Evolutionary conservation across 192 early-diverging fungal species (phyloP).

Genomic region (Dispira parvispora): DNA sequence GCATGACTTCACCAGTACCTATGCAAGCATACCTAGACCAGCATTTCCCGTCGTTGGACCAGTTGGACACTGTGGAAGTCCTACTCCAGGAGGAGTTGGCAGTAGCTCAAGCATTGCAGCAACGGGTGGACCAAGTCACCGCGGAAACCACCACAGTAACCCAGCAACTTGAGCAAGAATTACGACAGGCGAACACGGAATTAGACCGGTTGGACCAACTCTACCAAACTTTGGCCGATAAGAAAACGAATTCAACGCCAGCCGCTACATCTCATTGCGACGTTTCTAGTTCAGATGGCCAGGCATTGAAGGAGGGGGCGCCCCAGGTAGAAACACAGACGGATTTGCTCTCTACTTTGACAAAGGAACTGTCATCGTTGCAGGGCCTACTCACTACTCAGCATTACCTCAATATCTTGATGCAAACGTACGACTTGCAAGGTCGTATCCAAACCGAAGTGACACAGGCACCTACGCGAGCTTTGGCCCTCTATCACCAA

Average conservation of each 20-base stretch:
- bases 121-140: not conserved
- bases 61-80: not conserved
- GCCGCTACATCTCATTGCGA: no score
- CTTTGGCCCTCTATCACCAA: not conserved
- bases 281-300: no score
- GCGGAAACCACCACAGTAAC: not conserved
- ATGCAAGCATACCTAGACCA: not conserved
- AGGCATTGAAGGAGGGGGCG: no score
- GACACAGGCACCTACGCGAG: not conserved
- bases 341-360: not conserved
- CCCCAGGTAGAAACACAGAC: no score
- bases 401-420: not conserved
- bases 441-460: not conserved
- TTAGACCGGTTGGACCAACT: not conserved
- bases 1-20: no score
- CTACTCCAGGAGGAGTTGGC: not conserved
- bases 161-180: not conserved
- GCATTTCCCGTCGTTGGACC: not conserved
- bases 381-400: not conserved
- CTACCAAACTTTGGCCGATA: not conserved
- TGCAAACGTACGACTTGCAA: not conserved
- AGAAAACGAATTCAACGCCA: no score
- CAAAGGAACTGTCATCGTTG: not conserved
- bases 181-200: not conserved
- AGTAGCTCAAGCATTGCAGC: not conserved